phyloP scores from a whole-genome alignment of 371 early-diverging fungal genomes.

The Cokeromyces recurvatus region DNA sequence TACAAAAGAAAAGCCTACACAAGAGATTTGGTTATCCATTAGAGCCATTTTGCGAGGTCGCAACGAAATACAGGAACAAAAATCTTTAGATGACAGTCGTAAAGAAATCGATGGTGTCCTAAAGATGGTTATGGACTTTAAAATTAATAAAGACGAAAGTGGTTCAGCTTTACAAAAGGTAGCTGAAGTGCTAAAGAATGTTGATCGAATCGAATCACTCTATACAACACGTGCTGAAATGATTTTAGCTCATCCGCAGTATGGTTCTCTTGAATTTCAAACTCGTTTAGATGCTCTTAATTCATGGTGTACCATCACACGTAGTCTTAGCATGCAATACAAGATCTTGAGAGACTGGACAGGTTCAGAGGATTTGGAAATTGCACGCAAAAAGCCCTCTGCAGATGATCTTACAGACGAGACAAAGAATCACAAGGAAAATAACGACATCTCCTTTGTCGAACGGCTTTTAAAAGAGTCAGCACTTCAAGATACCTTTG shows the following conservation, averaged over 20 bases:
- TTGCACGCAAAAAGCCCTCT: constrained; percentile 35
- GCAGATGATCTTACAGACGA: neutral
- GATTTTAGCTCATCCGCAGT: constrained; percentile 63
- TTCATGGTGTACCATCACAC: constrained; percentile 74
- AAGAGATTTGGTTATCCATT: constrained; percentile 76
- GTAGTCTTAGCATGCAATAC: constrained; percentile 66
- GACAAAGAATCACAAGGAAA: constrained; percentile 4
- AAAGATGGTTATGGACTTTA: constrained; percentile 62
- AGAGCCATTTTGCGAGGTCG: constrained; percentile 65
- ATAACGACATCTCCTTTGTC: constrained; percentile 68
- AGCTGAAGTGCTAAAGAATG: constrained; percentile 61
- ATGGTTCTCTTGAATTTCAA: constrained; percentile 67
- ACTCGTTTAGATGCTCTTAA: constrained; percentile 67
- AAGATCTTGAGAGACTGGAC: constrained; percentile 81
- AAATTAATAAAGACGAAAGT: constrained; percentile 42
- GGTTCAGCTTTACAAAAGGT: constrained; percentile 55
- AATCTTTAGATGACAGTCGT: constrained; percentile 63
- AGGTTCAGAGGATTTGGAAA: constrained; percentile 68
- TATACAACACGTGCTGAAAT: constrained; percentile 72
- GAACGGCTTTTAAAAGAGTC: constrained; percentile 82
- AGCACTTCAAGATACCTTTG: constrained; percentile 75
- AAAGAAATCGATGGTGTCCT: constrained; percentile 59
- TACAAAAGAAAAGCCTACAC: constrained; percentile 46
- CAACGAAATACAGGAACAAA: constrained; percentile 61
- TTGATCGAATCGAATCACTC: constrained; percentile 73